These are phyloP conservation scores for Venturia aucupariae DNA, from an alignment of 2,329 filamentous ascomycete species.

Conservation along the genomic window DNA sequence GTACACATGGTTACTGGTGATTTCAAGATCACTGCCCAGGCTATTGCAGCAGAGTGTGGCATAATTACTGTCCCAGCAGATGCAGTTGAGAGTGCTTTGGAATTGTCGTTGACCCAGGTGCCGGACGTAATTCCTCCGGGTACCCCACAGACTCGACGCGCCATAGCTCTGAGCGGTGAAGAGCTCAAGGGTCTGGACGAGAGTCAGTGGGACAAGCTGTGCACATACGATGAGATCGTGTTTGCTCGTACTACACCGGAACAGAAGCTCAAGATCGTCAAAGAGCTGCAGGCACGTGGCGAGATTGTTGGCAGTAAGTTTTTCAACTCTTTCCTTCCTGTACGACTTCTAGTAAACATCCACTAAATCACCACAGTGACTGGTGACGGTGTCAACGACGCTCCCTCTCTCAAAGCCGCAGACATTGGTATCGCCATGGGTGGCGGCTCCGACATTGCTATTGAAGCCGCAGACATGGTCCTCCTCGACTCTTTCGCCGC, in stretches of 20 bases:
- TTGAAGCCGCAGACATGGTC: constrained; percentile 54
- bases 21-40: constrained; percentile 63
- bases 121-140: background rate
- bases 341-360: too few relatives aligned
- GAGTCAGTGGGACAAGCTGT: constrained; percentile 58
- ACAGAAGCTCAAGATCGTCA: constrained; percentile 72
- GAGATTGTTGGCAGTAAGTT: constrained; percentile 41
- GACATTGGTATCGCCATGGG: constrained; percentile 52
- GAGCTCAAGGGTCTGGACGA: constrained; percentile 57
- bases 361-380: constrained; percentile 27
- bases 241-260: constrained; percentile 70
- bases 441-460: constrained; percentile 48
- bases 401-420: constrained; percentile 48
- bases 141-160: background rate
- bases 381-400: constrained; percentile 41
- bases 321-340: constrained; percentile 15
- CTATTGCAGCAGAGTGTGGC: constrained; percentile 63
- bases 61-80: constrained; percentile 49
- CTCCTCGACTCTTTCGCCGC: constrained; percentile 61
- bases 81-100: constrained; percentile 42
- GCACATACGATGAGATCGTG: constrained; percentile 60
- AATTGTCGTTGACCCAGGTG: constrained; percentile 49
- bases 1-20: constrained; percentile 79
- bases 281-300: constrained; percentile 56
- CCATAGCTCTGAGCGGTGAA: constrained; percentile 21